Evolutionary conservation across 2,329 filamentous ascomycete genomes (phyloP).

Genomic region (Albifimbria verrucaria): DNA sequence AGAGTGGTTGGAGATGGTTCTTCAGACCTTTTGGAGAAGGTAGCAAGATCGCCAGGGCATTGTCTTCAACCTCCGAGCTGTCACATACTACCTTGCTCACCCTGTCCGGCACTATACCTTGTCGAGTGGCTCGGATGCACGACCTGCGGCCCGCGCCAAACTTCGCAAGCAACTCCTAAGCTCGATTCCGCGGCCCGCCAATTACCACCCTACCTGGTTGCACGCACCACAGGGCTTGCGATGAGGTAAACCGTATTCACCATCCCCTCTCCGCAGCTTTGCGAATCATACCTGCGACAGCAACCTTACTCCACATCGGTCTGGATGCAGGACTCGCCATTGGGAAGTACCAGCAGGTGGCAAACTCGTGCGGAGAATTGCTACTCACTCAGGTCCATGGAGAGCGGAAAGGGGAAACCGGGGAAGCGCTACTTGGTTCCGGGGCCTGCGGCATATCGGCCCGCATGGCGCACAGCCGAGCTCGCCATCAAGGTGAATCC

Average conservation of each 20-base stretch:
- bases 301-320: not conserved
- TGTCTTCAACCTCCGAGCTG: not conserved
- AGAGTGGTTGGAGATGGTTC: not conserved
- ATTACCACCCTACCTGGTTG: not conserved
- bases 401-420: not conserved
- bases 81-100: constrained; percentile 3
- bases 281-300: not conserved
- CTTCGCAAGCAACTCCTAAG: not conserved
- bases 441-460: not conserved
- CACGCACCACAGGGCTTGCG: not conserved
- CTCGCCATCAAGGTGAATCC: not conserved
- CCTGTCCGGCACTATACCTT: not conserved
- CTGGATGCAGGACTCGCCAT: not conserved
- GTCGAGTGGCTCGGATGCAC: not conserved
- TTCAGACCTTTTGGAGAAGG: constrained; percentile 2
- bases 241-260: not conserved
- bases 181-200: not conserved
- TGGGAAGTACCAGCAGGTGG: not conserved
- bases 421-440: not conserved
- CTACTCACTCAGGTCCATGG: not conserved
- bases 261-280: not conserved
- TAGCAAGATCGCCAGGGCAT: constrained; percentile 8
- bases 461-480: not conserved
- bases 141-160: not conserved
- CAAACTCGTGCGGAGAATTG: not conserved